Evolutionary conservation across 1,139 yeast genomes (phyloP).

Genomic region (Schwanniomyces etchellsii): DNA sequence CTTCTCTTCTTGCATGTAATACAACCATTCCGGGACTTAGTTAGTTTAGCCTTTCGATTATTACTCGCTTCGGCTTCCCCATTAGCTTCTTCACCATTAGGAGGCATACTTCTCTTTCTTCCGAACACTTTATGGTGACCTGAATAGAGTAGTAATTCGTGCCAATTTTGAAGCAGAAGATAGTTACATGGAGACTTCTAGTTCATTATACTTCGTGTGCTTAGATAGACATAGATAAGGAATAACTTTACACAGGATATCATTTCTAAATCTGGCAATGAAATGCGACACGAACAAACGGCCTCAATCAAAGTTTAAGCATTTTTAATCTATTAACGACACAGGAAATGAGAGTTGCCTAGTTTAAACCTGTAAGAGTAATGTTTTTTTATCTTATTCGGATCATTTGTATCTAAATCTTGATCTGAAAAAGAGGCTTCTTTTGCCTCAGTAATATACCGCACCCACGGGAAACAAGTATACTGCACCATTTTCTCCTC

Average conservation of each 20-base stretch:
- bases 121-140: slow-evolving; percentile 1
- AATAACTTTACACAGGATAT: no score
- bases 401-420: background rate
- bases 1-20: slow-evolving; percentile 52
- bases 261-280: no score
- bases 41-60: slow-evolving; percentile 11
- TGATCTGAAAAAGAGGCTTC: background rate
- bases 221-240: no score
- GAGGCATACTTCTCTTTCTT: slow-evolving; percentile 1
- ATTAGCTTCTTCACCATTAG: slow-evolving; percentile 1
- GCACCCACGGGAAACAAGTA: slow-evolving; percentile 44
- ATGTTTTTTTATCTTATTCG: no score
- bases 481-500: slow-evolving; percentile 39
- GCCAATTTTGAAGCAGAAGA: no score
- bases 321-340: no score
- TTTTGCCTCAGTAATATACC: slow-evolving; percentile 30
- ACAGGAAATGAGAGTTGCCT: no score
- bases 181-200: no score
- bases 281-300: no score
- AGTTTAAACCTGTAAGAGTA: slow-evolving; percentile 1
- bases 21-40: slow-evolving; percentile 43
- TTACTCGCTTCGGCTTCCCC: slow-evolving; percentile 5
- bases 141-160: no score
- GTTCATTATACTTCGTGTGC: no score
- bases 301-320: no score